Conservation (phyloP, 345 rosid species). For the Litchi chinensis region DNA sequence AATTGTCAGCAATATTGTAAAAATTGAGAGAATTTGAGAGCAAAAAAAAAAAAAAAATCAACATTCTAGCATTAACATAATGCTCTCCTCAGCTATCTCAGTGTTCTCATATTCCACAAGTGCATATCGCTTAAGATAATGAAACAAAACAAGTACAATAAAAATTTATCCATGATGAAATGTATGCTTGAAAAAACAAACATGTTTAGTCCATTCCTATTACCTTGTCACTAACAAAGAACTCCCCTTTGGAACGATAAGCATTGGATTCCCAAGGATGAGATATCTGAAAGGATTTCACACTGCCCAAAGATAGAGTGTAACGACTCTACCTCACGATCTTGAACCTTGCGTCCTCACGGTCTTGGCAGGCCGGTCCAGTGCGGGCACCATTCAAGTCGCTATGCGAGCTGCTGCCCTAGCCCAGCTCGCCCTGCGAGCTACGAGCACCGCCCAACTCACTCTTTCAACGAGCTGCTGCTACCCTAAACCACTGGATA, state of each 20-base stretch:
- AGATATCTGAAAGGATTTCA: slow-evolving; percentile 81
- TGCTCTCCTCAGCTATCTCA: slow-evolving; percentile 77
- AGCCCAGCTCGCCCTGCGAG: too few relatives aligned
- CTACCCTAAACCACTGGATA: too few relatives aligned
- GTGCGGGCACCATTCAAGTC: too few relatives aligned
- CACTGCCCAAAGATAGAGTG: slow-evolving; percentile 47
- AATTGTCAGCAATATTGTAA: too few relatives aligned
- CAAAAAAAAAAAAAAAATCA: too few relatives aligned
- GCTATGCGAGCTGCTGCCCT: too few relatives aligned
- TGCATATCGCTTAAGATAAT: slow-evolving; percentile 67
- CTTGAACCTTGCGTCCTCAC: too few relatives aligned
- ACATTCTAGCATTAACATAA: slow-evolving; percentile 38
- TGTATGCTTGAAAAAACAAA: not conserved
- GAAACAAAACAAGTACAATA: slow-evolving; percentile 2
- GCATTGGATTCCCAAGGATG: slow-evolving; percentile 87
- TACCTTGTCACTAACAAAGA: slow-evolving; percentile 84
- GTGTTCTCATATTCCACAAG: slow-evolving; percentile 79
- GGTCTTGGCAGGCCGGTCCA: too few relatives aligned
- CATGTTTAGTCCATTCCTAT: not conserved
- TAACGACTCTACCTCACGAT: too few relatives aligned
- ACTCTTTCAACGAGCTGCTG: too few relatives aligned
- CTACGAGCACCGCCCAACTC: too few relatives aligned
- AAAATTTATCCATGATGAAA: not conserved
- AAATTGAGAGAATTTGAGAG: too few relatives aligned
- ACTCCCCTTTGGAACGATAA: slow-evolving; percentile 65